Conservation (phyloP, 2,329 filamentous ascomycete species). For the Xylariales sp. region DNA sequence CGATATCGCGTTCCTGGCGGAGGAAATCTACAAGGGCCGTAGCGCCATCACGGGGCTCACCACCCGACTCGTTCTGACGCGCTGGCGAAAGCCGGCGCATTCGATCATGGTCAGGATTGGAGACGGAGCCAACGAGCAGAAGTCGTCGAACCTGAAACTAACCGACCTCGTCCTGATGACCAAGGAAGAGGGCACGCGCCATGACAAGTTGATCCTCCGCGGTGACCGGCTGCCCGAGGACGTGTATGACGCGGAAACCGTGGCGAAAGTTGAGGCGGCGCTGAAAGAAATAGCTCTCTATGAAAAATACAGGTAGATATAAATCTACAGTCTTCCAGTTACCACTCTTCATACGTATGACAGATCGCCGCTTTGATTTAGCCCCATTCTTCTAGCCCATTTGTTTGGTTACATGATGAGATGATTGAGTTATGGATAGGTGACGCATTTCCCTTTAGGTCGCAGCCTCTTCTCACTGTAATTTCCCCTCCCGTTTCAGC, state of each 20-base stretch:
- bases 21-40: constrained; percentile 87
- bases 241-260: constrained; percentile 76
- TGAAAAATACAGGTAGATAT: constrained; percentile 60
- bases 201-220: constrained; percentile 83
- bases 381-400: not conserved
- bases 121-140: constrained; percentile 77
- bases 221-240: constrained; percentile 75
- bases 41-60: constrained; percentile 86
- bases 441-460: constrained; percentile 9
- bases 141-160: constrained; percentile 70
- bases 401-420: not conserved
- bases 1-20: constrained; percentile 88
- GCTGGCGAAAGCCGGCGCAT: constrained; percentile 77
- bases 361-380: not conserved
- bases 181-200: constrained; percentile 60
- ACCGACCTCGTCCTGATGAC: constrained; percentile 52
- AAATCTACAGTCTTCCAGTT: constrained; percentile 19
- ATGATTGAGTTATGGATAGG: not conserved
- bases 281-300: constrained; percentile 74
- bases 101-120: constrained; percentile 72
- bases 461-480: constrained; percentile 27
- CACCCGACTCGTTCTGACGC: constrained; percentile 80
- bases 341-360: constrained; percentile 9
- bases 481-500: constrained; percentile 59
- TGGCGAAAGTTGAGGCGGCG: constrained; percentile 74